Evolutionary conservation across 768 basidiomycete species (phyloP).

Genomic region (Lactarius pseudohatsudake): DNA sequence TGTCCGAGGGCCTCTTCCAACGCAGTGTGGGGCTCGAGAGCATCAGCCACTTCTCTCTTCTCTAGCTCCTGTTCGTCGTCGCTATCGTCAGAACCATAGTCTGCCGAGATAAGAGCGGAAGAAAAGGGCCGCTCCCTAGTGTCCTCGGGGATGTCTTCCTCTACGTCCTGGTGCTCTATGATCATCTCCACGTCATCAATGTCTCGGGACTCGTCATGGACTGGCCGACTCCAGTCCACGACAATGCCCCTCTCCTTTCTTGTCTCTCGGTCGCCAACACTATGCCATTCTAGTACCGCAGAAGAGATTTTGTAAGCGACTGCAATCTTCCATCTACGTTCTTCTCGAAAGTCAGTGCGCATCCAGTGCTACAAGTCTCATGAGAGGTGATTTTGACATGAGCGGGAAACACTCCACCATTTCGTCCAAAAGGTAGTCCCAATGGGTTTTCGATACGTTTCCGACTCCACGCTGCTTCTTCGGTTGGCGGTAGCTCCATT

Average conservation of each 20-base stretch:
- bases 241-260: conserved; percentile 65
- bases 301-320: conserved; percentile 80
- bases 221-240: conserved; percentile 59
- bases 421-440: conserved; percentile 96
- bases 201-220: conserved; percentile 37
- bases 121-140: conserved; percentile 28
- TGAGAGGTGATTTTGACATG: conserved; percentile 11
- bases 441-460: conserved; percentile 77
- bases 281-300: conserved; percentile 87
- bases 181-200: conserved; percentile 40
- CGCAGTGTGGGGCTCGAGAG: conserved; percentile 51
- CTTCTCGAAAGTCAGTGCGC: conserved; percentile 92
- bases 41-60: conserved; percentile 54
- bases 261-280: conserved; percentile 61
- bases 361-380: conserved; percentile 81
- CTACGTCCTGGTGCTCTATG: conserved; percentile 34
- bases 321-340: conserved; percentile 87
- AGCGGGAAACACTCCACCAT: conserved; percentile 58
- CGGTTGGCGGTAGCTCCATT: conserved; percentile 93
- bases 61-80: conserved; percentile 61
- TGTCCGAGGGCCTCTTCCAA: conserved; percentile 62
- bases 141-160: conserved; percentile 35
- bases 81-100: conserved; percentile 44
- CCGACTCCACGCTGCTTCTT: conserved; percentile 88
- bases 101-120: conserved; percentile 20